Base-by-base conservation (phyloP, 2,329 filamentous ascomycete species). In the Neospermospora avenae region DNA sequence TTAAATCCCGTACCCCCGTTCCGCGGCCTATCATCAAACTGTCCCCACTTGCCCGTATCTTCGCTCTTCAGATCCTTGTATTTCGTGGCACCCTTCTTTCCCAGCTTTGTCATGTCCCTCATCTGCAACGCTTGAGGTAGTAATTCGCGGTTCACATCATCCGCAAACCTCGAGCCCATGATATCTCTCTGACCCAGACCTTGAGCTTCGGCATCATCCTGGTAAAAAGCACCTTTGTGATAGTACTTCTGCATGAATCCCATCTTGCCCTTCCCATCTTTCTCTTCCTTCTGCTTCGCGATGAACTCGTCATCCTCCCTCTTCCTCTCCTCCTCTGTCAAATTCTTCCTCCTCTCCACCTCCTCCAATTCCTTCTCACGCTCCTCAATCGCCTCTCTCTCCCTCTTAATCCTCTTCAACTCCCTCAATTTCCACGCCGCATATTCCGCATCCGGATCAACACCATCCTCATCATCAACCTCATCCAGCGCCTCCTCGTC, bases 161-260 rank as follows among this genome's bases (percentile, higher is more conserved):
- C 93, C 53, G 83, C 86, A 68, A 95, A 96, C 54, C 84, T 80
- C 2, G 88, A 84, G 14, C 93, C 93, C 85, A 96, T 96, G 65
- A 97, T 81, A 71, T 97, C 90, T 49, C 95, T 82, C 71, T 87
- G 83, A 64, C 90, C 86, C 48, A 97, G 78, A 0, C 91, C 90
- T 64, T 90, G 85, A 16, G 85, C 85, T 67, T 87, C 85, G 55
- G 87, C 82, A 68, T 96, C 90, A 55, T 93, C 91, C 67, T 89
- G 89, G 79, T 91, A 98, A 78, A 98, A 99, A 16, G 95, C 95
- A 52, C 95, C 95, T 77, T 93, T 93, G 80, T 99, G 95, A 75
- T 91, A 93, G 77, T 98, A 99, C 73, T 93, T 92, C 72, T 97
- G 93, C 89, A 98, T 91, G 74, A 86, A 97, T 1, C 84, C 84